Conservation (phyloP, 768 basidiomycete species). For the Russula olivacea region DNA sequence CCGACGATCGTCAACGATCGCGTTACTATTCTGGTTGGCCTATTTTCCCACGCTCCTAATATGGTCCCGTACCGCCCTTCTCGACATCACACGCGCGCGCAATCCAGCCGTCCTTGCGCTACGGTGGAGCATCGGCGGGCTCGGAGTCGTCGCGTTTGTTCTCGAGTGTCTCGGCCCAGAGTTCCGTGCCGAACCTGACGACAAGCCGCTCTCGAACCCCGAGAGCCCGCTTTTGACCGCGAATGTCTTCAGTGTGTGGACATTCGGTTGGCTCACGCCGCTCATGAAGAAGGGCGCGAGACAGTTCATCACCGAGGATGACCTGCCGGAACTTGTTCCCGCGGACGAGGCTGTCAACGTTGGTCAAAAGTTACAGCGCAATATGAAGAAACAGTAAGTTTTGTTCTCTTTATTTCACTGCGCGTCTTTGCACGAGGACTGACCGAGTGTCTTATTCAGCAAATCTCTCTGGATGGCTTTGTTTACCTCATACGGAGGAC, state of each 20-base stretch:
- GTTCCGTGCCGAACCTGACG: conserved; percentile 32
- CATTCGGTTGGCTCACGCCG: conserved; percentile 82
- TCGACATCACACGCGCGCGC: conserved; percentile 32
- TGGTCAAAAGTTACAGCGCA: conserved; percentile 50
- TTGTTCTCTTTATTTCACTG: neutral
- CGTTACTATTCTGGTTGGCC: conserved; percentile 80
- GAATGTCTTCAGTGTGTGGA: conserved; percentile 77
- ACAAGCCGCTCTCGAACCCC: conserved; percentile 35
- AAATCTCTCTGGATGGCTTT: conserved; percentile 68
- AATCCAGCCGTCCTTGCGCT: conserved; percentile 38
- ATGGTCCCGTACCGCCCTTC: conserved; percentile 52
- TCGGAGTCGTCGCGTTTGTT: conserved; percentile 51
- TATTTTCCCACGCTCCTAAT: conserved; percentile 47
- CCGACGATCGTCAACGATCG: conserved; percentile 59
- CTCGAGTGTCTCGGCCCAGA: conserved; percentile 71
- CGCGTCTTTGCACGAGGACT: neutral
- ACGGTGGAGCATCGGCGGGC: conserved; percentile 37
- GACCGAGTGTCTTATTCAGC: conserved; percentile 32
- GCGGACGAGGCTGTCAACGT: conserved; percentile 67
- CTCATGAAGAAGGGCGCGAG: conserved; percentile 64
- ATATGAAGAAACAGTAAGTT: conserved; percentile 60
- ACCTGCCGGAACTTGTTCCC: conserved; percentile 69
- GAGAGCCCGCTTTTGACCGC: conserved; percentile 73
- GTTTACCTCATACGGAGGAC: conserved; percentile 69
- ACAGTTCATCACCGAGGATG: conserved; percentile 73